Percentiles rank a stretch among this genome's conserved stretches.
Evolutionary conservation across 164 flowering plant species (phyloP).

Genomic region (Tinospora cordifolia): DNA sequence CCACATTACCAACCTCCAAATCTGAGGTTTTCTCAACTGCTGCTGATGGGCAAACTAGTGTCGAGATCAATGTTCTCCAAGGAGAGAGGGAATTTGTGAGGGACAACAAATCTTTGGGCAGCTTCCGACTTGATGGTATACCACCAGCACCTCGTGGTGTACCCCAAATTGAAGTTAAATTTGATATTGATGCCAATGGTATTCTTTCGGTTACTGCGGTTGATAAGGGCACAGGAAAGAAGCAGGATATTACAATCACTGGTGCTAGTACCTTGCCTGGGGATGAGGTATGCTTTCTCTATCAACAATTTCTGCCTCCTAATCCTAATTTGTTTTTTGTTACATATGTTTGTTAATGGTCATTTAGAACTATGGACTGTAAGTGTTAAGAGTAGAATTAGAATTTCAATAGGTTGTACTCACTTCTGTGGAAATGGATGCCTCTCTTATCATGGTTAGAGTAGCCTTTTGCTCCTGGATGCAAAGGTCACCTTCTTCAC

Average conservation of each 20-base stretch:
- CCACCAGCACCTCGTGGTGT: slow-evolving; percentile 80
- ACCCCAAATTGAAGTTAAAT: slow-evolving; percentile 48
- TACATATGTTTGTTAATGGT: too few species aligned
- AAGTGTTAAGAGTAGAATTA: neutral
- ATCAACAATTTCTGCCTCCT: neutral
- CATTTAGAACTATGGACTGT: too few species aligned
- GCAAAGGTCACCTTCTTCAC: too few species aligned
- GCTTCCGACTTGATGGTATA: slow-evolving; percentile 78
- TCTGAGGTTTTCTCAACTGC: slow-evolving; percentile 82
- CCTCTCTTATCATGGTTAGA: too few species aligned
- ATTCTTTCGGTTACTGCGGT: slow-evolving; percentile 43
- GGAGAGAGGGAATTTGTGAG: slow-evolving; percentile 82
- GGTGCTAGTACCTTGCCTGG: slow-evolving; percentile 53
- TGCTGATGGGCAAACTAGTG: slow-evolving; percentile 78
- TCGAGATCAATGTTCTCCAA: slow-evolving; percentile 74
- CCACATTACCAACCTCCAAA: slow-evolving; percentile 70
- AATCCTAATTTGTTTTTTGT: too few species aligned
- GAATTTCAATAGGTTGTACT: neutral
- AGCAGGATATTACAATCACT: slow-evolving; percentile 52
- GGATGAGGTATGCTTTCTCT: slow-evolving; percentile 37
- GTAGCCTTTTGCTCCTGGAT: too few species aligned
- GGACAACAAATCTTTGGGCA: slow-evolving; percentile 80
- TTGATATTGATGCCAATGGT: slow-evolving; percentile 49
- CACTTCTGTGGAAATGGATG: too few species aligned
- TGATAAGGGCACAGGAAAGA: slow-evolving; percentile 54